Evolutionary conservation across 345 rosid genomes (phyloP).

Genomic region (Citrus australasica): DNA sequence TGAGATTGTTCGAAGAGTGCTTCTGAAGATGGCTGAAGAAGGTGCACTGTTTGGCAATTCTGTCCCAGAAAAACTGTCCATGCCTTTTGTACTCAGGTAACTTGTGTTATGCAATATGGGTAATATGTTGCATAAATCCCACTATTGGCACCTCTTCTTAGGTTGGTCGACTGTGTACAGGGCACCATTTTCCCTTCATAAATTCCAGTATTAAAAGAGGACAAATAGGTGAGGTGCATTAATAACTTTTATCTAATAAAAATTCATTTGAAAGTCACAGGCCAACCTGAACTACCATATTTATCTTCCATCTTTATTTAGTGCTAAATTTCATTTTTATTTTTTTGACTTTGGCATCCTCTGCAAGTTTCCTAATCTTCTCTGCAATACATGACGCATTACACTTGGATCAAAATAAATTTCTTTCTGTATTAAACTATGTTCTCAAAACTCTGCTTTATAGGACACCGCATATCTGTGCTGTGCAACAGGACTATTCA

Average conservation of each 20-base stretch:
- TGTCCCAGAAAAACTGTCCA: slow-evolving; percentile 42
- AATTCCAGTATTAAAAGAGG: neutral
- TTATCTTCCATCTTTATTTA: neutral
- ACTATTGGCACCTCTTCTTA: neutral
- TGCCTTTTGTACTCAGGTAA: slow-evolving; percentile 55
- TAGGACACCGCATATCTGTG: slow-evolving; percentile 65
- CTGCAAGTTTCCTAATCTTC: neutral
- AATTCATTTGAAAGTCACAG: neutral
- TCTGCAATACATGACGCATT: neutral
- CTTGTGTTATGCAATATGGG: neutral
- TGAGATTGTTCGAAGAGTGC: slow-evolving; percentile 68
- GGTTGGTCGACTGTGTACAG: neutral
- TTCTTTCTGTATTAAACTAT: neutral
- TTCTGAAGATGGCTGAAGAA: slow-evolving; percentile 55
- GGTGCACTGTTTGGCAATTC: slow-evolving; percentile 50
- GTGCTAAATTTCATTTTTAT: neutral
- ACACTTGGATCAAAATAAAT: neutral
- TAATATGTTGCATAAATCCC: neutral
- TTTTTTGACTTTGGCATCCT: neutral
- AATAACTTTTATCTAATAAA: neutral
- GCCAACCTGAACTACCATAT: neutral
- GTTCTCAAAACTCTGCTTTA: neutral
- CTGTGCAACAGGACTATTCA: slow-evolving; percentile 66
- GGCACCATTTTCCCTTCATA: neutral
- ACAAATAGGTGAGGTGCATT: neutral